Base-by-base conservation (phyloP, 352 stramenopile species). In the Pythium rhizo-oryzae region DNA sequence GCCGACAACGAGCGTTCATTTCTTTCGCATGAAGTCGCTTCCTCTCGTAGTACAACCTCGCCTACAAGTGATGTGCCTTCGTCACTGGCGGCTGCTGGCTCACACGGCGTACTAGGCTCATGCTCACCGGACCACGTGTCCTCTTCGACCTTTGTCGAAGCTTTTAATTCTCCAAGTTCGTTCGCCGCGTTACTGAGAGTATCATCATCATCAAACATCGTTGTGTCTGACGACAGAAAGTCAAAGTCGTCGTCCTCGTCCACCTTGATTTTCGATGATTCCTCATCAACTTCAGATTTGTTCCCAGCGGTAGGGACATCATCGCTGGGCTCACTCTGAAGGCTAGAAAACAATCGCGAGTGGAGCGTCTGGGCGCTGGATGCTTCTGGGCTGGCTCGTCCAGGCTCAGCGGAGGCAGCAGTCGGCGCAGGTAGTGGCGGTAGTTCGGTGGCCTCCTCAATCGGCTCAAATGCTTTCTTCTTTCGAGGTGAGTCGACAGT, bases 191-290 rank as follows among this genome's bases (percentile, higher is more conserved):
- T 47, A 7, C 18, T 4, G 18, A n/a, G 9, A 57, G 30, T 21
- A 8, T 62, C 50, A 28, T 67, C 61, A 21, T 64, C 57, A 16
- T 70, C 68, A 44, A 75, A 75, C 62, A 70, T 59, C 16, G 56
- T 65, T 0, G 37, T 67, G 9, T 76, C 62, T 0, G 59, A 69
- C 19, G 75, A 79, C 8, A 82, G 62, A 59, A 82, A 82, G 33
- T 74, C 72, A 43, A 79, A 78, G 12, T 79, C 69, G 4, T 73
- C 72, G 13, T 50, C 58, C 4, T 55, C 58, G 28, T 24, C 28
- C 16, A 37, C 37, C 13, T 37, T 28, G 24, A 41, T 19, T 54
- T 43, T n/a, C 23, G 51, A 15, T 43, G 25, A 5, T 15, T 35
- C 24, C 30, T 33, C 53, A 13, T 25, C 0, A 49, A 47, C 16